Evolutionary conservation across 2,329 filamentous ascomycete species (phyloP), one percentile per base, ranked within the genome.

Genomic region (Periconia digitata): DNA sequence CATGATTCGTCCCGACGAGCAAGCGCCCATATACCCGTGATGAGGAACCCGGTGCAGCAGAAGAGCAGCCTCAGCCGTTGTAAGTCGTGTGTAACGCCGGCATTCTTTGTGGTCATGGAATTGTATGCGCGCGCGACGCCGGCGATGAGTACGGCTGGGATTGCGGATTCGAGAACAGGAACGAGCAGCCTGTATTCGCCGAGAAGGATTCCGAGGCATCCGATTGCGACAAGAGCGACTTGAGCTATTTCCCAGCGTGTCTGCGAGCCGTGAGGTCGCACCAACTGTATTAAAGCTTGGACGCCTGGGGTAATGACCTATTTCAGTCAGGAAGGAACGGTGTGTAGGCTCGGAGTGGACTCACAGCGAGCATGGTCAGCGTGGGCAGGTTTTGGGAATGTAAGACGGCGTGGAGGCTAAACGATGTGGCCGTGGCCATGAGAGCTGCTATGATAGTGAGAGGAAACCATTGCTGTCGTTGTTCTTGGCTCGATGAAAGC

Each of bases 351-450:
- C n/a, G 2, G 6, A n/a, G 37, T 15, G 18, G n/a, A 55, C 64
- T 56, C 52, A 69, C 68, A 2, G 55, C 54, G 7, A 69, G 46
- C 60, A 69, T 66, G 17, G 54, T 50, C 12, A 71, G 46, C 0
- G 66, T 59, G 2, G 67, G 51, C 2, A 70, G 24, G 40, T 71
- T 68, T 16, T 56, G 55, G 29, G 61, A 60, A 45, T 69, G 68
- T 17, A 71, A 35, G 8, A 67, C 45, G 5, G 66, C 61, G 43
- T 70, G 66, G 8, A 63, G 39, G 16, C 51, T 53, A 21, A 63
- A 56, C 5, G 60, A 46, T n/a, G 59, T 52, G 2, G 65, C 57
- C n/a, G 59, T 40, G 7, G 62, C 53, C 40, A 56, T 49, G 5
- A 15, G 46, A 22, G 22, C 40, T 34, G 43, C 29, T 21, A 43